Evolutionary conservation across 495 filamentous ascomycete genomes (phyloP).

Genomic region (Friedmanniomyces simplex): DNA sequence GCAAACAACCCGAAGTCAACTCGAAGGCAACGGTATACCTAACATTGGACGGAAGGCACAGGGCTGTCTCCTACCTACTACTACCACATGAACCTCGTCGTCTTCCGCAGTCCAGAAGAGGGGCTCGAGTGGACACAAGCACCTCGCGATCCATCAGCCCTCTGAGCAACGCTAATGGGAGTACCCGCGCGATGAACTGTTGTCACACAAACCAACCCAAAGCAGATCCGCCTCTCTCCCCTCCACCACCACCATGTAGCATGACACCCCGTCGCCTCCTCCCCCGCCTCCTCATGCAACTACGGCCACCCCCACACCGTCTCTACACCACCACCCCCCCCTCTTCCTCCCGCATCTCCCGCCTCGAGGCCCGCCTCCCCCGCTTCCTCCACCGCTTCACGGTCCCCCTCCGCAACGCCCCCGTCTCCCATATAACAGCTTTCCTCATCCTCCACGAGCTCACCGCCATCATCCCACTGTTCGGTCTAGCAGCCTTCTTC

Average conservation of each 20-base stretch:
- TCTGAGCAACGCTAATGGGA: too few species aligned
- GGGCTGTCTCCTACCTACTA: too few species aligned
- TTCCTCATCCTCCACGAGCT: constrained; percentile 89
- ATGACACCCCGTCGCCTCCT: neutral
- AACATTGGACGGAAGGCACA: too few species aligned
- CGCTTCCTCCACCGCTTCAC: constrained; percentile 56
- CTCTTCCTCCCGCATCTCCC: constrained; percentile 41
- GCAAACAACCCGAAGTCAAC: too few species aligned
- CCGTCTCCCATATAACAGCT: constrained; percentile 68
- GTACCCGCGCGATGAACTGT: too few species aligned
- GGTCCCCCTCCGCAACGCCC: constrained; percentile 57
- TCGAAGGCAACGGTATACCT: too few species aligned
- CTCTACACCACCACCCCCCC: constrained; percentile 14
- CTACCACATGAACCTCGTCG: too few species aligned
- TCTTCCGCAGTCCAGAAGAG: too few species aligned
- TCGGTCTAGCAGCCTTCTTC: constrained; percentile 64
- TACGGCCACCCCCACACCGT: neutral
- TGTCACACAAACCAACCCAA: too few species aligned
- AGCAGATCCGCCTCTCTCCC: too few species aligned
- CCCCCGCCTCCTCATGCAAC: neutral
- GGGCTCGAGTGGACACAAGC: too few species aligned
- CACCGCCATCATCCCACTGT: constrained; percentile 70
- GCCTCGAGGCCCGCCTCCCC: constrained; percentile 51
- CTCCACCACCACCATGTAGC: neutral
- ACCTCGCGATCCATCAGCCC: too few species aligned